Base-by-base conservation (phyloP, 164 flowering plant genomes). In the Chloranthus sessilifolius region DNA sequence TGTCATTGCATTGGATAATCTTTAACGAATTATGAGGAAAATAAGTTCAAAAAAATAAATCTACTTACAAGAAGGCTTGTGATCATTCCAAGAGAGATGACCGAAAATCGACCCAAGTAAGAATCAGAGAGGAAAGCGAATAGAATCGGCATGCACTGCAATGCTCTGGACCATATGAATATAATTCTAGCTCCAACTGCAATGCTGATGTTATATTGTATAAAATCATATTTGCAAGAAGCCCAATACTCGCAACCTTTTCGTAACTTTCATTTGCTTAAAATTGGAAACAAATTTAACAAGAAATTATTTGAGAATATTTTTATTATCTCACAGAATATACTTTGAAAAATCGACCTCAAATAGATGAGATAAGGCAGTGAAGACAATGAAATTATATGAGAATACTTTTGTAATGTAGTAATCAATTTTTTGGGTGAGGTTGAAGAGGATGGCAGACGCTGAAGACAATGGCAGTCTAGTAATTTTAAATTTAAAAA, bases 51-150 rank as follows among this genome's bases (percentile, higher is more conserved):
- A 37, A 36, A 45, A 8, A 1, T 14, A 19, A n/a, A 27, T n/a
- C 7, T 3, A 17, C 53, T 39, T 50, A 59, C 62, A 38, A 50
- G 55, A 16, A 59, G 60, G 54, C 78, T 72, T 35, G 58, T 14
- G 47, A 83, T 40, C 47, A 83, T 80, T 11, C 79, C 95, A 3
- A 81, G 24, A 17, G 63, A 79, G 54, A 83, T 80, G 55, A 80
- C 67, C 41, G 62, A 73, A 37, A 75, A 85, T 0, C 83, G 79
- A 54, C 95, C 88, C 56, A 81, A 65, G 53, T 52, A 81, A 20
- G 88, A 72, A 78, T 85, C 90, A 20, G 90, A 70, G 44, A 85
- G 38, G 56, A 83, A 78, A 37, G 92, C 89, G 3, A 80, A 86
- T 23, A 83, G 3, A 20, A 76, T 31, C 3, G 92, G 83, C 36